Percentiles rank a stretch among this genome's conserved stretches.
phyloP scores from a whole-genome alignment of 441 rosid species.

The Melastoma candidum region DNA sequence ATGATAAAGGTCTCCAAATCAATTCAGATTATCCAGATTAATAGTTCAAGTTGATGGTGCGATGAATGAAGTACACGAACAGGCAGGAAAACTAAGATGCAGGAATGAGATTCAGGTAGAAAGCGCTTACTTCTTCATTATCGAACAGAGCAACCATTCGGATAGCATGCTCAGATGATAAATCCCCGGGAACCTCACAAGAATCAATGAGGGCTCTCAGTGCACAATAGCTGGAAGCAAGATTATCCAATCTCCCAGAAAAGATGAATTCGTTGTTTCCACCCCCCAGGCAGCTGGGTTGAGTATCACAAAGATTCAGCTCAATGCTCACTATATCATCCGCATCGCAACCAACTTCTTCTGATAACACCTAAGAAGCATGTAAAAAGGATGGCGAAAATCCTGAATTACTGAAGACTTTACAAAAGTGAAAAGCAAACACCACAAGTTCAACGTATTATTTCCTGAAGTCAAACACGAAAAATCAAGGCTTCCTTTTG shows the following conservation, averaged over 20 bases:
- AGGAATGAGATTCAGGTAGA: too few relatives aligned
- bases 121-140: conserved; percentile 72
- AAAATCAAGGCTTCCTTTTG: too few relatives aligned
- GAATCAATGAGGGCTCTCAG: conserved; percentile 87
- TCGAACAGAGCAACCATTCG: conserved; percentile 92
- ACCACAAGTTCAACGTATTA: too few relatives aligned
- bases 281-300: conserved; percentile 96
- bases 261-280: conserved; percentile 80
- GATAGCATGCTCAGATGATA: conserved; percentile 55
- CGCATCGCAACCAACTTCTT: conserved; percentile 49
- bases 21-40: too few relatives aligned
- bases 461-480: too few relatives aligned
- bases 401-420: too few relatives aligned
- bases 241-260: conserved; percentile 95
- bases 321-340: conserved; percentile 70
- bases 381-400: too few relatives aligned
- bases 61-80: too few relatives aligned
- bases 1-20: too few relatives aligned
- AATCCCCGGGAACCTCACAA: conserved; percentile 32
- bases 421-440: too few relatives aligned
- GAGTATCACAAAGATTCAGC: conserved; percentile 90
- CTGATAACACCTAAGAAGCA: conserved; percentile 49
- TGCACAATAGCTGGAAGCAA: conserved; percentile 86
- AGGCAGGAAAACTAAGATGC: too few relatives aligned
- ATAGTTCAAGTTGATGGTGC: too few relatives aligned